These are phyloP conservation scores for Yamadazyma sp. DNA, from an alignment of 1,139 yeast genomes.

Conservation along the genomic window DNA sequence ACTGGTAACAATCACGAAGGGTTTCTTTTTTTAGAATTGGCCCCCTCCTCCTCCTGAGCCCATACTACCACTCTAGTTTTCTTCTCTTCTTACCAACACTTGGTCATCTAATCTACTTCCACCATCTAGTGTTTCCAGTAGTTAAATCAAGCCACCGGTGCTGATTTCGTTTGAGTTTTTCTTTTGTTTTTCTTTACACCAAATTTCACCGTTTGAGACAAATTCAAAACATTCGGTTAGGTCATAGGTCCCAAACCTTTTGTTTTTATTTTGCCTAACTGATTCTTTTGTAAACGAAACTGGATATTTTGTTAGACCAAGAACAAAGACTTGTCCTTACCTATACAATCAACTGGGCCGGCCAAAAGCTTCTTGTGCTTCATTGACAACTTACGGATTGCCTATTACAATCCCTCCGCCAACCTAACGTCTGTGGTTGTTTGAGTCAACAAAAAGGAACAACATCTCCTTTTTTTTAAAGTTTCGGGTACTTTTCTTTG, in stretches of 20 bases:
- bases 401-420: not conserved
- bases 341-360: slow-evolving; percentile 4
- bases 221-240: slow-evolving; percentile 4
- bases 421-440: not conserved
- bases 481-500: no score
- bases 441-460: not conserved
- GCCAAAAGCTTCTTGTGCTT: not conserved
- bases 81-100: not conserved
- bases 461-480: no score
- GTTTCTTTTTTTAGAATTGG: not conserved
- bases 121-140: not conserved
- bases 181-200: not conserved
- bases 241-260: not conserved
- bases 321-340: slow-evolving; percentile 1
- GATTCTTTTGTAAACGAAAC: slow-evolving; percentile 2
- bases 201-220: slow-evolving; percentile 2
- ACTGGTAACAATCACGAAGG: not conserved
- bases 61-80: no score
- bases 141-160: no score
- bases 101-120: no score
- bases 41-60: not conserved
- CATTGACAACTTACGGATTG: no score
- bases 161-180: no score
- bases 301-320: not conserved
- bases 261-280: slow-evolving; percentile 1